Base-by-base conservation (phyloP, 1,284 basidiomycete species). In the Pterulicium gracile region DNA sequence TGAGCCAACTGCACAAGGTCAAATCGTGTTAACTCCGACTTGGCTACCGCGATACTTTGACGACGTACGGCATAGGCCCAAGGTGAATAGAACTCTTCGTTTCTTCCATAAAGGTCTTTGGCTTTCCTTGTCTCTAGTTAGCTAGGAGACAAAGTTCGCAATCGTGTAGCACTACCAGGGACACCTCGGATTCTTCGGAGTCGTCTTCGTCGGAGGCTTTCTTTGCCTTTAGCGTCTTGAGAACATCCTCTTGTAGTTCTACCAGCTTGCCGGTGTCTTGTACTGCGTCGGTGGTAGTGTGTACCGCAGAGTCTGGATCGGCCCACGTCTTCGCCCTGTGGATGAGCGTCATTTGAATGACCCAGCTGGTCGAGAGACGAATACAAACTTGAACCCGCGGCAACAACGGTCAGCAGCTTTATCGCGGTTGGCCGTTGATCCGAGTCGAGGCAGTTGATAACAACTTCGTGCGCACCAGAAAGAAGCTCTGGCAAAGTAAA, bases 1-100 rank as follows among this genome's bases (percentile, higher is more conserved):
- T n/a, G 73, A 63, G 13, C 84, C 82, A 43, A 83, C 85, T 88
- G 50, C 22, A 46, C 15, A 47, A n/a, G 22, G 46, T 49, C 44
- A 43, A 41, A 23, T n/a, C n/a, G n/a, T n/a, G n/a, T 24, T 23
- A 35, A 45, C 45, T 18, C 46, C 21, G 34, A 35, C 42, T 36
- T 24, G 20, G 47, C 43, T 7, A 47, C 49, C 46, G 47, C 39
- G 14, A 50, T 41, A n/a, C 39, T 23, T 19, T 27, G 24, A 34
- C 42, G 18, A 60, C 68, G 47, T 47, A 75, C 73, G 47, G 32
- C 74, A 45, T 15, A 76, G 61, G 35, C 74, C 72, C 13, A 76
- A 49, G 2, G 72, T 68, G 47, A 75, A 76, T 24, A 73, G 55
- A 34, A 73, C 70, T 20, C 65, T 61, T 15, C 61, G 56, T 13